Conservation (phyloP, 106 monocot species). For the Ottelia alismoides region DNA sequence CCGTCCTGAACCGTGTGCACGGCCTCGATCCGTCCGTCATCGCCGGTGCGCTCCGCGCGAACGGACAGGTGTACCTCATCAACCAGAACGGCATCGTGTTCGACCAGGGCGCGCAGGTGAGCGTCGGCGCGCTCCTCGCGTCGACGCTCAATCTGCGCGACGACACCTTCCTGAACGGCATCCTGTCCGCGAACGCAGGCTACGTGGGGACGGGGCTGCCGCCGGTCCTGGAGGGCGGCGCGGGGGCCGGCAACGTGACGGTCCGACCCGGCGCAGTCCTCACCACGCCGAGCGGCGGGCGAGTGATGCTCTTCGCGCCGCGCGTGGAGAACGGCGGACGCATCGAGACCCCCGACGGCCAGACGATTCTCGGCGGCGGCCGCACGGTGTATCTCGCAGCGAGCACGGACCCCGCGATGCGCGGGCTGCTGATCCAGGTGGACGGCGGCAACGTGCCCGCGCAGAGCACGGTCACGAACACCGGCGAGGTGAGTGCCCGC, state of each 20-base stretch:
- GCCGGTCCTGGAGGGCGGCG: too few species aligned
- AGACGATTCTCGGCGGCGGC: neutral
- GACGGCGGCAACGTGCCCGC: neutral
- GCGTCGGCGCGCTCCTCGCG: neutral
- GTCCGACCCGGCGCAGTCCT: neutral
- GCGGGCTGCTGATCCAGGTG: neutral
- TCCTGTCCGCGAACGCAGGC: too few species aligned
- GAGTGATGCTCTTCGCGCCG: neutral
- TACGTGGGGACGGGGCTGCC: too few species aligned
- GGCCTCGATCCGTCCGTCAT: neutral
- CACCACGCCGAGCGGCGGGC: too few species aligned
- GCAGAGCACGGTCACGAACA: neutral
- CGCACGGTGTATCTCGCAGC: neutral
- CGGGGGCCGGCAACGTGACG: too few species aligned
- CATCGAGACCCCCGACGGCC: neutral
- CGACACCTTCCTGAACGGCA: neutral
- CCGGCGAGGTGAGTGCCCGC: neutral
- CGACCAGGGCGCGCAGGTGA: neutral
- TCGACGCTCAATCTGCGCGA: neutral
- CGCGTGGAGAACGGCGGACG: neutral
- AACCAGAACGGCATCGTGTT: neutral
- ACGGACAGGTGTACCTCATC: neutral
- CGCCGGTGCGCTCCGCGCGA: neutral
- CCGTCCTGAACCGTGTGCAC: neutral
- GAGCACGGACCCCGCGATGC: neutral